Base-by-base conservation (phyloP, 805 yeast genomes). In the Cyberlindnera misumaiensis region DNA sequence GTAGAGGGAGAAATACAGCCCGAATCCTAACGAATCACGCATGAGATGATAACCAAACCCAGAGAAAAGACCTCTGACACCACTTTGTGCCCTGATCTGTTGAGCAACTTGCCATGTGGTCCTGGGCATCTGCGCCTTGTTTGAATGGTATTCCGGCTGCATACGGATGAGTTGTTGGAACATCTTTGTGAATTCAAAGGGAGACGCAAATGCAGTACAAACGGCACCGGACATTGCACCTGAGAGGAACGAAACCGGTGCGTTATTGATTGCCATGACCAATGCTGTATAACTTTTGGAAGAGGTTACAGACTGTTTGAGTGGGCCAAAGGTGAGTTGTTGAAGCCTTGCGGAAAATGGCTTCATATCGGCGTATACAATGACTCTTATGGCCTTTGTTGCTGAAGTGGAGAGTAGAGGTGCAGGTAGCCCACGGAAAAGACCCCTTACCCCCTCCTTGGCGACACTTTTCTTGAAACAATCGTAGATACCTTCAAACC, bases 131-230 rank as follows among this genome's bases (percentile, higher is more conserved):
- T 39, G 60, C 49, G 38, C 53, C 41, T 40, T 72, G 59, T 37
- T 63, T 41, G 43, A 41, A 33, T 43, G 49, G 36, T 49, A 52
- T 30, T 43, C 55, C 29, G 47, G 51, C 27, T 65, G 59, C 50
- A 61, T 59, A 37, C 68, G 53, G 20, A 71, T 50, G 28, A 86
- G 73, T 57, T 86, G 95, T 27, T 90, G 82, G 45, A 81, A 84
- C 8, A 85, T 67, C 58, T 86, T 87, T 35, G 90, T 78, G 60
- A 84, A 75, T 58, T 86, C 96, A 55, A 86, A 86, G 2, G 96
- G 96, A 48, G 89, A 82, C 3, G 88, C 83, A 56, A 79, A 75
- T 6, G 70, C 27, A 3, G 86, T 70, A 11, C 83, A 77, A 3
- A 68, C 59, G 6, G 74, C 73, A 5, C 95, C 95, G 0, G 93